Conservation (phyloP, 345 rosid species). For the Linum tenue region DNA sequence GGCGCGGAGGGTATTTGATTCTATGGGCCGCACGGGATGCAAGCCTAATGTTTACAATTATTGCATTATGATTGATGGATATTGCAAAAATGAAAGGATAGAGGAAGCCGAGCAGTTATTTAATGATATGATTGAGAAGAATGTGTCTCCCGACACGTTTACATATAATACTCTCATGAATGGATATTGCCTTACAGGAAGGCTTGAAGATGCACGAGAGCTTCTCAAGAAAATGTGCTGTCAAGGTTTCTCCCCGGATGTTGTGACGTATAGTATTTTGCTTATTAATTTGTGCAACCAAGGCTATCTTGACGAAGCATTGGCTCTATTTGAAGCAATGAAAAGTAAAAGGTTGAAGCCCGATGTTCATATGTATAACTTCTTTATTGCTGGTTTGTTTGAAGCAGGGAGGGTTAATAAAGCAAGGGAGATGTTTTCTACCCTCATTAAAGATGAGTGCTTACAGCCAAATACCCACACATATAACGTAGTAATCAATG, state of each 20-base stretch:
- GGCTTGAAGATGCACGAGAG: neutral
- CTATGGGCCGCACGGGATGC: neutral
- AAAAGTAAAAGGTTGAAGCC: neutral
- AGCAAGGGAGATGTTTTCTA: neutral
- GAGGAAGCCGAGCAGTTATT: constrained; percentile 2
- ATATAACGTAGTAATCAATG: constrained; percentile 1
- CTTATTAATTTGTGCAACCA: constrained; percentile 4
- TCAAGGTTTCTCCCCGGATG: neutral
- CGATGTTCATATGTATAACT: neutral
- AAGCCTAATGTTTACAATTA: neutral
- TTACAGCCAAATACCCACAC: neutral
- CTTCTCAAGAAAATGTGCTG: constrained; percentile 1
- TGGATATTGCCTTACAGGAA: neutral
- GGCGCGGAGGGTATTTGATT: neutral
- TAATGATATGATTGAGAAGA: neutral
- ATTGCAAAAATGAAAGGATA: neutral
- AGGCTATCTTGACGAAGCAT: neutral
- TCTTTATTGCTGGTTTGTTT: neutral
- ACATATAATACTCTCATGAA: neutral
- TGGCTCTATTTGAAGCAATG: neutral
- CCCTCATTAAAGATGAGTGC: neutral
- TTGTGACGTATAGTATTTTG: neutral
- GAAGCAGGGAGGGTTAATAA: neutral
- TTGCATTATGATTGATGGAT: constrained; percentile 2
- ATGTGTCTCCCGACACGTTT: neutral